Conservation (phyloP, 2,329 filamentous ascomycete genomes). For the Paracoccidioides brasiliensis region DNA sequence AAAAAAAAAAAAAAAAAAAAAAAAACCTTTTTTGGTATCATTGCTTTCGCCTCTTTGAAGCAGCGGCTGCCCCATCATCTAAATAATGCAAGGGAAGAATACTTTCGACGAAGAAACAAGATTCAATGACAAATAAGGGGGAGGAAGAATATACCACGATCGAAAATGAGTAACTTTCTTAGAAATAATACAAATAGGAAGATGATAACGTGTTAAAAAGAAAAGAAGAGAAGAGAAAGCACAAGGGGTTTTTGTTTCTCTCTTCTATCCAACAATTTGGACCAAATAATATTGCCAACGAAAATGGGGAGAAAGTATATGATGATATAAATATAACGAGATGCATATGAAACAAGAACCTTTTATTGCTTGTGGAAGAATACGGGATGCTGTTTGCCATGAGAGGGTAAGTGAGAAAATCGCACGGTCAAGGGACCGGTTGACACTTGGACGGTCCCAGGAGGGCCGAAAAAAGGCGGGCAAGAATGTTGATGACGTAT, state of each 20-base stretch:
- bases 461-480: no score
- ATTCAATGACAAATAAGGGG: not conserved
- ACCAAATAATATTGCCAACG: not conserved
- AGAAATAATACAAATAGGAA: not conserved
- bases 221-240: not conserved
- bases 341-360: not conserved
- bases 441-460: no score
- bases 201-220: not conserved
- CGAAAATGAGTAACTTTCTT: no score
- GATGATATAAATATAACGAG: constrained; percentile 2
- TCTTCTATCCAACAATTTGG: not conserved
- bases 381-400: no score
- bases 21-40: not conserved
- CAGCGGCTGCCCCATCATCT: not conserved
- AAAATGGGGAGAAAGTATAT: not conserved
- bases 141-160: no score
- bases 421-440: no score
- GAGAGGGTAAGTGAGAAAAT: no score
- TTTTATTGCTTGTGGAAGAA: no score
- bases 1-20: no score
- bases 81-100: not conserved
- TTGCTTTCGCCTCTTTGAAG: not conserved
- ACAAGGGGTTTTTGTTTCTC: not conserved
- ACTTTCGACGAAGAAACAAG: not conserved
- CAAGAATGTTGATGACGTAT: no score